Evolutionary conservation across 2,329 filamentous ascomycete genomes (phyloP).

Genomic region (Hypocreales sp.): DNA sequence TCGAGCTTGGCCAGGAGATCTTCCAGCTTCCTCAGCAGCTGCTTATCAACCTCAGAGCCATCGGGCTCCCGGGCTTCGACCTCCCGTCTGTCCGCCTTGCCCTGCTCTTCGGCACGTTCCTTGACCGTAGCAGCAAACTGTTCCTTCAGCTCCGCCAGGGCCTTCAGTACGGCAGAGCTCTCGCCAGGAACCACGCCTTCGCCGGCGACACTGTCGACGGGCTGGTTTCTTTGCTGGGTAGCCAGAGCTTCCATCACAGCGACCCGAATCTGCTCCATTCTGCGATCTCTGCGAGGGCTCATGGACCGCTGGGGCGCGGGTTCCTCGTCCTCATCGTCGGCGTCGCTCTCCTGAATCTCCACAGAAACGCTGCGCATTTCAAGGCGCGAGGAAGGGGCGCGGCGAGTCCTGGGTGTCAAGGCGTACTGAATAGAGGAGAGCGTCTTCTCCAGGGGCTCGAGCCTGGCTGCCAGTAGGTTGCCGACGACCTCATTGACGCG

Average conservation of each 20-base stretch:
- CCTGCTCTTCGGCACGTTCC: conserved; percentile 16
- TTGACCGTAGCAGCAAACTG: conserved; percentile 17
- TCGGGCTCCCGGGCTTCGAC: conserved; percentile 31
- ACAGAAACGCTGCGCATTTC: conserved; percentile 51
- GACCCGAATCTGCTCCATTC: conserved; percentile 65
- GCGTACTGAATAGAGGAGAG: conserved; percentile 61
- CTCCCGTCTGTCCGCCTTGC: conserved; percentile 33
- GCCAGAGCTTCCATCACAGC: conserved; percentile 61
- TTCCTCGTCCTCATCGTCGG: conserved; percentile 84
- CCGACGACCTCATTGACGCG: conserved; percentile 81
- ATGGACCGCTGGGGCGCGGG: conserved; percentile 48
- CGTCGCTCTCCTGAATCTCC: conserved; percentile 70
- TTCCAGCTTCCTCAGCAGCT: conserved; percentile 35
- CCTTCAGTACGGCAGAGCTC: conserved; percentile 44
- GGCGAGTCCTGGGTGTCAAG: conserved; percentile 40
- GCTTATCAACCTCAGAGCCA: conserved; percentile 32
- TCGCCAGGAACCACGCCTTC: conserved; percentile 13
- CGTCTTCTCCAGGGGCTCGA: conserved; percentile 70
- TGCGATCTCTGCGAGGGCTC: conserved; percentile 66
- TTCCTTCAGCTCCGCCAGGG: conserved; percentile 47
- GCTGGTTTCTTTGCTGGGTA: conserved; percentile 30
- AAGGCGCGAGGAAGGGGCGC: conserved; percentile 38
- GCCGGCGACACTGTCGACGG: conserved; percentile 11
- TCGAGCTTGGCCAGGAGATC: conserved; percentile 44
- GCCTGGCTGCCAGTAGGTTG: conserved; percentile 55